phyloP scores from a whole-genome alignment of 352 stramenopile species.

The Aphanomyces invadans region DNA sequence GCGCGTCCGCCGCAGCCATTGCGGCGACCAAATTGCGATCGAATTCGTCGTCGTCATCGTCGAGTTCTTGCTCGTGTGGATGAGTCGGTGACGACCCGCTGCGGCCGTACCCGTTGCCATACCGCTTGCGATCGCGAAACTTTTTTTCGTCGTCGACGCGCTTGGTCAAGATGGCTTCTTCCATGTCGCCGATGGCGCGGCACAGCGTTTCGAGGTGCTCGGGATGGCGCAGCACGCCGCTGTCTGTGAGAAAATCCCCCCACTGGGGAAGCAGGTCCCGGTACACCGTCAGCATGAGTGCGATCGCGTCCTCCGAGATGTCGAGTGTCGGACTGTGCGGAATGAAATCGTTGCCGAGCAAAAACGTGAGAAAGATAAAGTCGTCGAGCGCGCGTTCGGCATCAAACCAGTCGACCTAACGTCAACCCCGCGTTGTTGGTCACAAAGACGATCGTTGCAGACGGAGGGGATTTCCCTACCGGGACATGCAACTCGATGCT shows the following conservation, averaged over 20 bases:
- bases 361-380: slow-evolving; percentile 99
- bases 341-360: slow-evolving; percentile 99
- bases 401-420: slow-evolving; percentile 40
- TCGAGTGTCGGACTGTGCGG: slow-evolving; percentile 97
- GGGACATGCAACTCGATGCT: slow-evolving; percentile 91
- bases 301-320: slow-evolving; percentile 97
- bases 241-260: slow-evolving; percentile 90
- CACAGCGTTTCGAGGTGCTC: slow-evolving; percentile 90
- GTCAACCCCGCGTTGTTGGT: too few relatives aligned
- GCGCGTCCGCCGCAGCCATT: slow-evolving; percentile 34
- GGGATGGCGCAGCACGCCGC: slow-evolving; percentile 85
- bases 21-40: slow-evolving; percentile 44
- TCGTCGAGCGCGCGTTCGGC: slow-evolving; percentile 98
- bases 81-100: slow-evolving; percentile 31
- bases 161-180: slow-evolving; percentile 91
- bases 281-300: slow-evolving; percentile 88
- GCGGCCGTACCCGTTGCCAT: slow-evolving; percentile 27
- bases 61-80: slow-evolving; percentile 38
- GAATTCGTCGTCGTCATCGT: slow-evolving; percentile 41
- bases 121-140: slow-evolving; percentile 6
- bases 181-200: slow-evolving; percentile 85
- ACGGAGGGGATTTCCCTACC: not conserved
- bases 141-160: slow-evolving; percentile 46
- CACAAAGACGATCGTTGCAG: not conserved
- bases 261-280: slow-evolving; percentile 70